These are phyloP conservation scores for Gossypium trilobum DNA, from an alignment of 441 rosid species.

Conservation along the genomic window DNA sequence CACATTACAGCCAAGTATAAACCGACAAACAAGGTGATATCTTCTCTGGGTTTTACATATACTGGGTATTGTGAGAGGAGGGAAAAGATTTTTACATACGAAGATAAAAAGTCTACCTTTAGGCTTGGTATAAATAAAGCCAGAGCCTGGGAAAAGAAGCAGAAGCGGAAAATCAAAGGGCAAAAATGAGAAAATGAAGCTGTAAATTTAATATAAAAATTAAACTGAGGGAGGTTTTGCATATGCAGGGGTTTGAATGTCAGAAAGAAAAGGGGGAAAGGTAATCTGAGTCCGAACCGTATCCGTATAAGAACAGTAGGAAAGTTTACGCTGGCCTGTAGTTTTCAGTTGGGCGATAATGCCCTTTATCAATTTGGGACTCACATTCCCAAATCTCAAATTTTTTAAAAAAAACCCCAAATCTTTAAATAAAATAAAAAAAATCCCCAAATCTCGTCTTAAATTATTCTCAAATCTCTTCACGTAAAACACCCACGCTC, in stretches of 20 bases:
- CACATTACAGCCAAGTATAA: constrained; percentile 19
- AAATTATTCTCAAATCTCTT: no score
- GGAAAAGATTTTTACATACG: constrained; percentile 7
- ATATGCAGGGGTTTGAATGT: constrained; percentile 22
- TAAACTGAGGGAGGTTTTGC: neutral
- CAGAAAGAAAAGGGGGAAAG: constrained; percentile 20
- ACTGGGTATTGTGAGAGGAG: neutral
- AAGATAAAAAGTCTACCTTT: constrained; percentile 13
- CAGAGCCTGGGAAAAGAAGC: neutral
- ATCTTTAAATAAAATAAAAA: no score
- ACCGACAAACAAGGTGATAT: constrained; percentile 13
- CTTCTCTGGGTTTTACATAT: constrained; percentile 18
- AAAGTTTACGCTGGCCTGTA: neutral
- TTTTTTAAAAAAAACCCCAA: no score
- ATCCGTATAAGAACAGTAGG: no score
- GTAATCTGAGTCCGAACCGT: constrained; percentile 16
- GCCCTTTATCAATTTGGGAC: constrained; percentile 4
- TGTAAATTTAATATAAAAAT: neutral
- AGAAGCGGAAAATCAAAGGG: constrained; percentile 14
- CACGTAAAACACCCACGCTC: no score
- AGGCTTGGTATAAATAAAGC: constrained; percentile 11
- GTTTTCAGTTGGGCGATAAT: constrained; percentile 16
- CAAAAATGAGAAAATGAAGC: constrained; percentile 12
- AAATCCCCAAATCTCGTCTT: no score
- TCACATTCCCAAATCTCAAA: neutral